phyloP scores from a whole-genome alignment of 2,329 filamentous ascomycete genomes.

The Byssoonygena ceratinophila region DNA sequence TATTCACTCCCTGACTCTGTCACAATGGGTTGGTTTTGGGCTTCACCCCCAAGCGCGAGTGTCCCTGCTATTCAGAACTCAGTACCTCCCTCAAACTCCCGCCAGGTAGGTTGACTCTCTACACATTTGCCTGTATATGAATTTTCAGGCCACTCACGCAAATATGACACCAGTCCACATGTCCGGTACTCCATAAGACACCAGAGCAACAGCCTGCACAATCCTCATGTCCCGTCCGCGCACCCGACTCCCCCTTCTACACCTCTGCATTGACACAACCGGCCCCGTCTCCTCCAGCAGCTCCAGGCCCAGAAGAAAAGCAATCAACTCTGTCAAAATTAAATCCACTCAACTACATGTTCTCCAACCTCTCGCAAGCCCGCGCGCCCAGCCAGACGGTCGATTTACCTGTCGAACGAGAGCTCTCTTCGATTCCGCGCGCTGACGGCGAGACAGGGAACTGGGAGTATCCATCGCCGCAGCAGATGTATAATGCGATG shows the following conservation, averaged over 20 bases:
- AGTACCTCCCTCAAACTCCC: slow-evolving; percentile 39
- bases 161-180: slow-evolving; percentile 45
- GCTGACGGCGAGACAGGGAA: slow-evolving; percentile 61
- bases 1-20: too few species aligned
- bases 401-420: slow-evolving; percentile 66
- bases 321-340: slow-evolving; percentile 52
- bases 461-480: slow-evolving; percentile 96
- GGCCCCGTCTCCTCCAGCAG: slow-evolving; percentile 25
- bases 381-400: slow-evolving; percentile 62
- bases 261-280: slow-evolving; percentile 25
- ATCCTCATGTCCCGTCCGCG: slow-evolving; percentile 37
- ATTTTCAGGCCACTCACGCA: not conserved
- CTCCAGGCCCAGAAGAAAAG: slow-evolving; percentile 21
- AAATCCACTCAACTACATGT: slow-evolving; percentile 93
- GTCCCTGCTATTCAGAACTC: slow-evolving; percentile 39
- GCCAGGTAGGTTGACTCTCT: slow-evolving; percentile 44
- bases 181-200: slow-evolving; percentile 53
- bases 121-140: not conserved
- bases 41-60: slow-evolving; percentile 41
- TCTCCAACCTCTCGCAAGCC: slow-evolving; percentile 69
- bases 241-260: slow-evolving; percentile 42
- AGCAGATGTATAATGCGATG: slow-evolving; percentile 99
- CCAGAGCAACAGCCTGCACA: slow-evolving; percentile 24
- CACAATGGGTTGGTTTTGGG: slow-evolving; percentile 62
- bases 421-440: slow-evolving; percentile 82